Evolutionary conservation across 2,329 filamentous ascomycete genomes (phyloP).

Genomic region (Aciculosporium take): DNA sequence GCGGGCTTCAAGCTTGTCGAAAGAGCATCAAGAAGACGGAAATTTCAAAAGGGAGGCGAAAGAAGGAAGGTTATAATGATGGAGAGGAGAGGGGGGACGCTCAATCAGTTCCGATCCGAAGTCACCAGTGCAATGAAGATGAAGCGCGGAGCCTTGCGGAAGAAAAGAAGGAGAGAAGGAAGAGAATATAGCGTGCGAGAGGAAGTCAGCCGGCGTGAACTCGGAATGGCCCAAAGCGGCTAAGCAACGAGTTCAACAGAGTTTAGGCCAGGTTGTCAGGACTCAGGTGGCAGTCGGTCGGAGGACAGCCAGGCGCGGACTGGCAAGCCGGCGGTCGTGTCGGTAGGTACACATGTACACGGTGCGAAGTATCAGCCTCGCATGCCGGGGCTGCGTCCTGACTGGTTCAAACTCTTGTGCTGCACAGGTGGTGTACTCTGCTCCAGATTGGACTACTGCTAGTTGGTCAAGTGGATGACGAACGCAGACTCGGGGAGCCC

Average conservation of each 20-base stretch:
- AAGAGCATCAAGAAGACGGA: constrained; percentile 2
- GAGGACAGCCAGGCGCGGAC: no score
- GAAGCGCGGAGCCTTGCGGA: neutral
- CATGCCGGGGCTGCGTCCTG: no score
- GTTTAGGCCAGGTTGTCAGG: constrained; percentile 5
- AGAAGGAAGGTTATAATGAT: neutral
- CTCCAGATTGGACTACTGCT: no score
- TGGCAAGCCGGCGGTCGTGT: no score
- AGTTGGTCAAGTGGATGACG: no score
- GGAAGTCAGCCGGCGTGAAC: neutral
- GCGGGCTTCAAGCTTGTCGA: constrained; percentile 2
- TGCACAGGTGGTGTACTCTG: no score
- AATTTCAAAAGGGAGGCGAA: neutral
- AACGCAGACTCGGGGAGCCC: no score
- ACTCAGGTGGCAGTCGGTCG: no score
- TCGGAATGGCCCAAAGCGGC: neutral
- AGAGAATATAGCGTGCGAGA: neutral
- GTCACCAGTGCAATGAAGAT: neutral
- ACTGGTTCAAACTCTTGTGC: no score
- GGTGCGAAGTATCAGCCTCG: no score
- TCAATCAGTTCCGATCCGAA: neutral
- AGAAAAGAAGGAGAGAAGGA: neutral
- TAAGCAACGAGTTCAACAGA: neutral
- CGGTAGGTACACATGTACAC: no score
- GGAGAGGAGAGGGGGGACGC: neutral